Evolutionary conservation across 2,329 filamentous ascomycete genomes (phyloP).

Genomic region (Aureobasidium sp.): DNA sequence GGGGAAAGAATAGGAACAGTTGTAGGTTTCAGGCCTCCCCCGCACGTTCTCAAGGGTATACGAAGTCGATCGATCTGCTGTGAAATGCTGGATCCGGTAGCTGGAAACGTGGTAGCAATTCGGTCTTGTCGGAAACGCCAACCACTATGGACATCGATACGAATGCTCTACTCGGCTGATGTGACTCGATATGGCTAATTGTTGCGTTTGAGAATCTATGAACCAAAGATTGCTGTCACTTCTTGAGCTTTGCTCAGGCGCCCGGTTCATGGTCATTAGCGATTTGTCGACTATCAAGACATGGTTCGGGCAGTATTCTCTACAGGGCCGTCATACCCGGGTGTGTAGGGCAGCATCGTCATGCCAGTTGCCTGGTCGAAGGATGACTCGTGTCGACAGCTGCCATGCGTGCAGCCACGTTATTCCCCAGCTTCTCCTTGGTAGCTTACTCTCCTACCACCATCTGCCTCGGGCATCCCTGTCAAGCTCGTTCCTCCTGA

Average conservation of each 20-base stretch:
- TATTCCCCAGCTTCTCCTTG: not conserved
- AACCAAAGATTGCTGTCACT: not conserved
- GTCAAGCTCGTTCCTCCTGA: slow-evolving; percentile 9
- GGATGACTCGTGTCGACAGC: not conserved
- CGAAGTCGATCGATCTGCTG: not conserved
- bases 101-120: not conserved
- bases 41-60: not conserved
- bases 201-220: not conserved
- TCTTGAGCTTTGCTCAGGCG: not conserved
- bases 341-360: not conserved
- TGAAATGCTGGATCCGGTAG: not conserved
- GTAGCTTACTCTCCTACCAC: slow-evolving; percentile 1
- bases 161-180: not conserved
- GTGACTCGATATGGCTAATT: not conserved
- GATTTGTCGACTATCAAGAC: not conserved
- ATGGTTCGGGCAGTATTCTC: not conserved
- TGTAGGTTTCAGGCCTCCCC: slow-evolving; percentile 3
- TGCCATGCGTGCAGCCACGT: slow-evolving; percentile 10
- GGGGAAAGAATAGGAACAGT: not conserved
- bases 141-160: no score
- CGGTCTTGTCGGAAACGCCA: no score
- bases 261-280: not conserved
- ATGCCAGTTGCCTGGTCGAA: not conserved
- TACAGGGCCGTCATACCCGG: not conserved
- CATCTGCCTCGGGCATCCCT: not conserved